Conservation (phyloP, 306 rosid species). For the Heteromeles arbutifolia region DNA sequence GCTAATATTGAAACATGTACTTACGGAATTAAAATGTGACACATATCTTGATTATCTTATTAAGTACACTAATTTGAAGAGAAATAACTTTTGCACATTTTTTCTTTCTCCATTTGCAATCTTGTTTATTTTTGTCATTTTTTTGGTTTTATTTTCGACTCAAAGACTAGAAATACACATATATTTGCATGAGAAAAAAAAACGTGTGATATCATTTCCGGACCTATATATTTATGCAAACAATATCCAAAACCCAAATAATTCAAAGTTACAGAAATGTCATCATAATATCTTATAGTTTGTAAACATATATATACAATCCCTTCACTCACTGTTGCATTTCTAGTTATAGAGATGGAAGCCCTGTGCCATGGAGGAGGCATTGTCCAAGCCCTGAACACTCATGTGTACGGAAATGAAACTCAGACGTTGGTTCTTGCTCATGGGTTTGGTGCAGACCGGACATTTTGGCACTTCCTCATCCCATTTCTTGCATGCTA, state of each 20-base stretch:
- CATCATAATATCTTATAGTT: too few species aligned
- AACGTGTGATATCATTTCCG: too few species aligned
- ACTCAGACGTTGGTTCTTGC: slow-evolving; percentile 40
- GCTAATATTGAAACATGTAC: not conserved
- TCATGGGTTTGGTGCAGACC: slow-evolving; percentile 44
- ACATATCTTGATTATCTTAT: not conserved
- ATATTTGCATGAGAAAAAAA: too few species aligned
- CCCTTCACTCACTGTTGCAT: not conserved
- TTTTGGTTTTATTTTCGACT: too few species aligned
- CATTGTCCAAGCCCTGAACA: slow-evolving; percentile 34
- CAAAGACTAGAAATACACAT: too few species aligned
- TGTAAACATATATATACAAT: not conserved
- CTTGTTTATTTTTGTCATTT: too few species aligned
- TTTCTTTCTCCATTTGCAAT: too few species aligned
- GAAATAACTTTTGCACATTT: too few species aligned
- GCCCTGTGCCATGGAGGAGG: slow-evolving; percentile 16
- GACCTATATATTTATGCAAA: not conserved
- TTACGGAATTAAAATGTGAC: not conserved
- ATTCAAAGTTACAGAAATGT: not conserved
- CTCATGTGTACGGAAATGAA: slow-evolving; percentile 42
- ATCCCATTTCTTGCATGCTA: slow-evolving; percentile 42
- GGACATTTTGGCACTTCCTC: slow-evolving; percentile 32
- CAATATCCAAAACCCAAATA: not conserved
- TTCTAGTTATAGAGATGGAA: not conserved
- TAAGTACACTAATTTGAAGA: not conserved